These are phyloP conservation scores for Dipodascopsis uninucleata DNA, from an alignment of 805 yeast genomes.

Conservation along the genomic window DNA sequence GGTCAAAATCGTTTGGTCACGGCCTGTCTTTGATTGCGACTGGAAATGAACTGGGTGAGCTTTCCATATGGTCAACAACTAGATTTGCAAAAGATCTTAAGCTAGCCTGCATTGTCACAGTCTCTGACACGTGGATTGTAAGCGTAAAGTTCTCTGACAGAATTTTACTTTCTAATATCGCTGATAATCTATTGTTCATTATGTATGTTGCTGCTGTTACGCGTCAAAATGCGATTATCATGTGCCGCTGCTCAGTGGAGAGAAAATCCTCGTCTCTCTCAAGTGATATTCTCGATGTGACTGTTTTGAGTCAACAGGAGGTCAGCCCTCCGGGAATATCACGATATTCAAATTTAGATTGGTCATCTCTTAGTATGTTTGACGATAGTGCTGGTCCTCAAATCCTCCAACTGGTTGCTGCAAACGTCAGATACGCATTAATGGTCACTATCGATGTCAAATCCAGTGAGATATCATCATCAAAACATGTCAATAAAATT, in stretches of 20 bases:
- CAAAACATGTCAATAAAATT: too few relatives aligned
- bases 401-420: too few relatives aligned
- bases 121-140: constrained; percentile 14
- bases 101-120: neutral
- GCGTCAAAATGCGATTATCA: neutral
- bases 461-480: too few relatives aligned
- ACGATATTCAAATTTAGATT: too few relatives aligned
- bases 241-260: neutral
- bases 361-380: too few relatives aligned
- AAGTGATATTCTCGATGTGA: neutral
- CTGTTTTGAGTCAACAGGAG: too few relatives aligned
- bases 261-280: neutral
- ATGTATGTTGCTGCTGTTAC: neutral
- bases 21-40: constrained; percentile 18
- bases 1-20: constrained; percentile 12
- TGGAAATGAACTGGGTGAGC: constrained; percentile 20
- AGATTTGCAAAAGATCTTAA: neutral
- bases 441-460: too few relatives aligned
- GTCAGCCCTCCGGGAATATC: too few relatives aligned
- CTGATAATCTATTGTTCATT: neutral
- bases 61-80: constrained; percentile 14
- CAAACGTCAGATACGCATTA: too few relatives aligned
- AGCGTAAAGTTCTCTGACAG: constrained; percentile 13
- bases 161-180: neutral
- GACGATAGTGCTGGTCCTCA: too few relatives aligned